Evolutionary conservation across 164 flowering plant genomes (phyloP).

Genomic region (Magnolia changhungtana): DNA sequence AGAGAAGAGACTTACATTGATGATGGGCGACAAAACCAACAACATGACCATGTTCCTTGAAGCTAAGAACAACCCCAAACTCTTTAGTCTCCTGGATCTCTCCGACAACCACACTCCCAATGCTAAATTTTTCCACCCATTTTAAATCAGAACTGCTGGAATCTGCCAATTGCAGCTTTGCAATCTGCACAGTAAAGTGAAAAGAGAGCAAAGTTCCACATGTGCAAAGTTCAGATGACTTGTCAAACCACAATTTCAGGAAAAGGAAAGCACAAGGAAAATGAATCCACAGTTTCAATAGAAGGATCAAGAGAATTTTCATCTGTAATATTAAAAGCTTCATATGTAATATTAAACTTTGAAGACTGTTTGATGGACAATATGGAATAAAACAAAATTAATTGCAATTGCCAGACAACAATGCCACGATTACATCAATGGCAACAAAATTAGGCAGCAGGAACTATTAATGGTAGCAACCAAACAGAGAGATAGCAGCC

Average conservation of each 20-base stretch:
- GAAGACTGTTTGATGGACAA: not conserved
- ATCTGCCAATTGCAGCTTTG: slow-evolving; percentile 47
- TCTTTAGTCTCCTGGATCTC: slow-evolving; percentile 65
- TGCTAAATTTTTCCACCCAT: slow-evolving; percentile 53
- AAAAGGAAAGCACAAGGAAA: not conserved
- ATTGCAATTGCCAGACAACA: too few relatives aligned
- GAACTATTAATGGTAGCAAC: too few relatives aligned
- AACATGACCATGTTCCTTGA: slow-evolving; percentile 54
- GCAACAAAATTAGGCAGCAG: too few relatives aligned
- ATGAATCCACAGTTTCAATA: too few relatives aligned
- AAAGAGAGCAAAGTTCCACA: not conserved
- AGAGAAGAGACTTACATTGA: slow-evolving; percentile 52
- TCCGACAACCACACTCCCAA: slow-evolving; percentile 64
- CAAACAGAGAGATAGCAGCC: too few relatives aligned
- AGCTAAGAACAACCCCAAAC: slow-evolving; percentile 70
- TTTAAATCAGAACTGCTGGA: slow-evolving; percentile 31
- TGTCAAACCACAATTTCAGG: not conserved
- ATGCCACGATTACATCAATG: too few relatives aligned
- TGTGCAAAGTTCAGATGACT: not conserved
- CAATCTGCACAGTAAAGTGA: slow-evolving; percentile 43
- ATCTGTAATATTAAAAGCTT: too few relatives aligned
- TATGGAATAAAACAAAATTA: not conserved
- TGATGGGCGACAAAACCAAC: slow-evolving; percentile 73
- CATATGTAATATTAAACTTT: not conserved
- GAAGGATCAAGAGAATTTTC: too few relatives aligned